Evolutionary conservation across 2,329 filamentous ascomycete species (phyloP), one percentile per base, ranked within the genome.

Genomic region (Teratosphaeria epicoccoides): DNA sequence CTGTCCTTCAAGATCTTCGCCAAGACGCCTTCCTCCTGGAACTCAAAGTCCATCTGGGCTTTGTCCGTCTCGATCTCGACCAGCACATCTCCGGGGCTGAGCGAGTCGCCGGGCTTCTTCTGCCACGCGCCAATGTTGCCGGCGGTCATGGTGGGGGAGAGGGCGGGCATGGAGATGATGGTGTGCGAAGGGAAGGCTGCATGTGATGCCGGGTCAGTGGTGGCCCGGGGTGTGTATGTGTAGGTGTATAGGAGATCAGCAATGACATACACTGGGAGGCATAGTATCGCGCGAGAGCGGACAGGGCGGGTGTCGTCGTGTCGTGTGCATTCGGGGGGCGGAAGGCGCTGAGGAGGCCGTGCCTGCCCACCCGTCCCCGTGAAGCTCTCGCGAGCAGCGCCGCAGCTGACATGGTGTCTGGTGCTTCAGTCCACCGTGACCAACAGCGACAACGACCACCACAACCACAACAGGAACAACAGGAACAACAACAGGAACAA

Each of bases 21-120:
- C 61, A 98, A 79, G 55, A 95, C 81, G 77, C 91, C 93, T 70
- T 97, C 93, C 67, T 98, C 93, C 74, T 98, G 93, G 75, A 95
- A 97, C 74, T 98, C 93, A 71, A 98, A 97, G 77, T 98, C 93
- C 93, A 98, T 98, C 77, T 97, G 93, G 59, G 93, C 93, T 81
- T 98, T 98, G 75, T 98, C 93, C 64, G 93, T 98, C 81, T 98
- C 93, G 66, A 97, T 95, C 61, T 67, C 65, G 44, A 67, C 62
- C 62, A 98, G 76, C 46, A 98, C 93, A 70, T 98, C 93, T 70
- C 93, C 93, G 49, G 94, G 90, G 53, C 81, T 76, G 70, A 98
- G 84, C 57, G 77, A 68, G 72, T 98, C 93, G 68, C 93, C 93
- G 61, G 83, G 79, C 77, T 96, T 94, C 82, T 97, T 98, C 77